These are phyloP conservation scores for Brettanomyces sp. DNA, from an alignment of 805 yeast species.

Conservation along the genomic window DNA sequence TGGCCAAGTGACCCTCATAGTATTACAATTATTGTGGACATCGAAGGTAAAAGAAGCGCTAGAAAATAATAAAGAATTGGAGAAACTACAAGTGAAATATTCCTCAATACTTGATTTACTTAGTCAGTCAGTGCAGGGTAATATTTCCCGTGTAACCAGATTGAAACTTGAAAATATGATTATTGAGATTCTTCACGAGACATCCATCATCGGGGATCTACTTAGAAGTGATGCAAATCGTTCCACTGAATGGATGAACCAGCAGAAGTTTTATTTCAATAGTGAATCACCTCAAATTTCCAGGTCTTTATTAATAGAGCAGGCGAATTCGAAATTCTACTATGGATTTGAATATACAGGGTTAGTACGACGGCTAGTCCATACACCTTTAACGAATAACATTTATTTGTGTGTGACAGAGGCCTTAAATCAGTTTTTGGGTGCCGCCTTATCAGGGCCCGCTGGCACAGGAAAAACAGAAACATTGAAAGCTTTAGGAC, in stretches of 20 bases:
- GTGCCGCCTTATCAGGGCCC: slow-evolving; percentile 93
- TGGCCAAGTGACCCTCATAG: slow-evolving; percentile 45
- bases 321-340: slow-evolving; percentile 37
- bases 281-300: slow-evolving; percentile 13
- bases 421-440: slow-evolving; percentile 62
- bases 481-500: slow-evolving; percentile 75
- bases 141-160: slow-evolving; percentile 23
- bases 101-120: slow-evolving; percentile 9
- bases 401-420: slow-evolving; percentile 64
- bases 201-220: slow-evolving; percentile 24
- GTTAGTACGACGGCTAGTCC: slow-evolving; percentile 59
- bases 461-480: slow-evolving; percentile 98
- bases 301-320: slow-evolving; percentile 33
- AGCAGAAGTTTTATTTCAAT: slow-evolving; percentile 40
- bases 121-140: slow-evolving; percentile 23
- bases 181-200: slow-evolving; percentile 57
- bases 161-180: slow-evolving; percentile 50
- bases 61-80: not conserved
- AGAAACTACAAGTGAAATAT: not conserved
- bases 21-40: slow-evolving; percentile 54
- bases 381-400: slow-evolving; percentile 61
- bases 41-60: slow-evolving; percentile 22
- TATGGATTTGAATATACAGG: slow-evolving; percentile 87
- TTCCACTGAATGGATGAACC: slow-evolving; percentile 38
- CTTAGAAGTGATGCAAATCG: not conserved